These are phyloP conservation scores for Paecilomyces formosus DNA, from an alignment of 2,329 filamentous ascomycete genomes.

Conservation along the genomic window DNA sequence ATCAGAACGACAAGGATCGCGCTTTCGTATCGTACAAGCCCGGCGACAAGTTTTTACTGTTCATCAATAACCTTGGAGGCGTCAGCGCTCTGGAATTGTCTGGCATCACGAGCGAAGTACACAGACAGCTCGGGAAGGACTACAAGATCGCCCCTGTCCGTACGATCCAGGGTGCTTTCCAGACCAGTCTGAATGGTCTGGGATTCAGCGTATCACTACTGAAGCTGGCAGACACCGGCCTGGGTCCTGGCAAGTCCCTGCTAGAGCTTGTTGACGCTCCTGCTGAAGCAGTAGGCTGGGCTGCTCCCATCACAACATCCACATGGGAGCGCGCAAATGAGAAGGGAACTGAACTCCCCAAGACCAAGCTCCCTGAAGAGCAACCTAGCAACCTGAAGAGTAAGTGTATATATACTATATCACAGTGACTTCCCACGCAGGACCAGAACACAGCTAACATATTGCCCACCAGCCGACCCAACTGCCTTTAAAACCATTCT, in stretches of 20 bases:
- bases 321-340: constrained; percentile 51
- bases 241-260: constrained; percentile 48
- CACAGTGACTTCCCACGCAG: not conserved
- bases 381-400: constrained; percentile 47
- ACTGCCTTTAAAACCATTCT: constrained; percentile 46
- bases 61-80: constrained; percentile 65
- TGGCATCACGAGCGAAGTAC: constrained; percentile 60
- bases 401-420: constrained; percentile 32
- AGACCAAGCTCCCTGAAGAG: constrained; percentile 34
- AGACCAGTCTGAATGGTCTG: constrained; percentile 64
- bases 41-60: constrained; percentile 54
- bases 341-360: constrained; percentile 34
- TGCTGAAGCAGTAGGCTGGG: constrained; percentile 61
- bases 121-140: constrained; percentile 50
- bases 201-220: constrained; percentile 65
- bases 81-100: constrained; percentile 60
- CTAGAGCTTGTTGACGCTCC: constrained; percentile 61
- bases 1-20: constrained; percentile 55
- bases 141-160: constrained; percentile 56
- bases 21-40: constrained; percentile 52
- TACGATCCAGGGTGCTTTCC: constrained; percentile 59
- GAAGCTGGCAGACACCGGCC: constrained; percentile 53
- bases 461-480: constrained; percentile 40
- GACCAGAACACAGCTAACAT: not conserved
- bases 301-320: constrained; percentile 49